phyloP scores from a whole-genome alignment of 108 stramenopile genomes.

The Pseudonitzschia delicatissima region DNA sequence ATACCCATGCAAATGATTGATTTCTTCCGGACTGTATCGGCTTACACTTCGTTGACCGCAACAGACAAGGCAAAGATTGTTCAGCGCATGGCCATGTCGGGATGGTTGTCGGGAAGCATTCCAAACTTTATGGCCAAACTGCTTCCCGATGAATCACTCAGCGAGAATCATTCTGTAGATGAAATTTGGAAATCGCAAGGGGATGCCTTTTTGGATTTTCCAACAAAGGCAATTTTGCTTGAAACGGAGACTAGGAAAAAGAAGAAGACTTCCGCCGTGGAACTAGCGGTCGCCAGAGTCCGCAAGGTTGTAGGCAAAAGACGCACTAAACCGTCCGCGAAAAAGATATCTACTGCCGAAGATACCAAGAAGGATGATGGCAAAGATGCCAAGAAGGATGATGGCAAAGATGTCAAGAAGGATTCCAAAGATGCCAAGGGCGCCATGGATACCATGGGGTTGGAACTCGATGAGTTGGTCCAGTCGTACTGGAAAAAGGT shows the following conservation, averaged over 20 bases:
- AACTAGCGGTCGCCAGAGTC: neutral
- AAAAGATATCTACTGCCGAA: neutral
- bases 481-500: conserved; percentile 16
- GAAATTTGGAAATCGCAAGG: neutral
- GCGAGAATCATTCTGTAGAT: neutral
- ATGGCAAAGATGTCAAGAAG: neutral
- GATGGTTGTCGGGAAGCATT: conserved; percentile 22
- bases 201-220: conserved; percentile 13
- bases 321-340: no score
- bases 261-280: neutral
- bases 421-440: neutral
- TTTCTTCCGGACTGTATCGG: conserved; percentile 3
- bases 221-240: neutral
- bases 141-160: neutral
- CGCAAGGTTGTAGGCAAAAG: no score
- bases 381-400: neutral
- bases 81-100: conserved; percentile 20
- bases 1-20: conserved; percentile 3
- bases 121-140: conserved; percentile 24
- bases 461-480: conserved; percentile 8
- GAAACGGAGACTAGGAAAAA: neutral
- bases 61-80: conserved; percentile 25
- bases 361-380: neutral
- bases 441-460: neutral
- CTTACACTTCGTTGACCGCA: conserved; percentile 10